phyloP scores from a whole-genome alignment of 1,139 yeast genomes.

The Candida glucosophila region DNA sequence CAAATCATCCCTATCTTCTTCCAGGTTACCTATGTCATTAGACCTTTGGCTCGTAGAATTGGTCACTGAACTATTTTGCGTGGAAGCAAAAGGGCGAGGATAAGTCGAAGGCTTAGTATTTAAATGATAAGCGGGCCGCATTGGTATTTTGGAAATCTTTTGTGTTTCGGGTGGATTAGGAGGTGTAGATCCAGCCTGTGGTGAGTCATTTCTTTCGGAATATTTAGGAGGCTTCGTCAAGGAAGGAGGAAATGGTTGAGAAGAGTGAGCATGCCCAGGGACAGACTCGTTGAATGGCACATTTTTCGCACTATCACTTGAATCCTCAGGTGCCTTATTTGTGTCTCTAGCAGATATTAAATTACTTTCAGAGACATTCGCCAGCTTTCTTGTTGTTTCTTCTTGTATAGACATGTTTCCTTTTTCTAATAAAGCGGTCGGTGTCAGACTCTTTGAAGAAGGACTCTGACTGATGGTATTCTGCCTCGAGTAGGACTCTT shows the following conservation, averaged over 20 bases:
- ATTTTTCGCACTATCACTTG: neutral
- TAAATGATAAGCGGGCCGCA: conserved; percentile 3
- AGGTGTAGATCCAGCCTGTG: too few species aligned
- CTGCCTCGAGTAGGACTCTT: conserved; percentile 14
- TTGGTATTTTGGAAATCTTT: conserved; percentile 21
- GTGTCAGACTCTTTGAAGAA: neutral
- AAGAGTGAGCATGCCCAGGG: conserved; percentile 1
- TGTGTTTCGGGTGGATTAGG: conserved; percentile 21
- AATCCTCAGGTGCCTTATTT: neutral
- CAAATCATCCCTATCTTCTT: too few species aligned
- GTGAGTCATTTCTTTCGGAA: too few species aligned
- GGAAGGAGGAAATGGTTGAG: conserved; percentile 6
- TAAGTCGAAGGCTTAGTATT: conserved; percentile 1
- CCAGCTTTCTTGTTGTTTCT: neutral
- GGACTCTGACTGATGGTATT: conserved; percentile 6
- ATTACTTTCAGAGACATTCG: neutral
- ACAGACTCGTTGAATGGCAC: neutral
- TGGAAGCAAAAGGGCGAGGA: too few species aligned
- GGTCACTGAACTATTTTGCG: too few species aligned
- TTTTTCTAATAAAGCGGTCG: neutral
- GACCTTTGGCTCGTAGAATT: too few species aligned
- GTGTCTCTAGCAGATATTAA: neutral
- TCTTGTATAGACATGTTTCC: neutral
- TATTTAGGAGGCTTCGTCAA: conserved; percentile 14
- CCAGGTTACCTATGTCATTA: too few species aligned